Evolutionary conservation across 805 yeast genomes (phyloP).

Genomic region (Ogataea zsoltii): DNA sequence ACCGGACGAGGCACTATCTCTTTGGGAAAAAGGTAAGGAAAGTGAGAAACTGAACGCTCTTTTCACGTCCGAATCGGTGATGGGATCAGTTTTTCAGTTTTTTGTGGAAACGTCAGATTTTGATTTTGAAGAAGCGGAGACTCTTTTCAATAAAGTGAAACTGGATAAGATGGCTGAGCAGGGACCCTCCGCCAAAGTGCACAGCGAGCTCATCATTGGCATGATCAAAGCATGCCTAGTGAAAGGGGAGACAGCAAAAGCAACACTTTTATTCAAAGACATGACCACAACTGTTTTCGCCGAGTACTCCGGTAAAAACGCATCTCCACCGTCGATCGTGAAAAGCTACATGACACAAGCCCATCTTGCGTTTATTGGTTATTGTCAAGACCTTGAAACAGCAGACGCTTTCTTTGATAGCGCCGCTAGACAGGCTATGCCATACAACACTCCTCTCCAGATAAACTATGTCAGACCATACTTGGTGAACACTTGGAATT

Average conservation of each 20-base stretch:
- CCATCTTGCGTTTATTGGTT: slow-evolving; percentile 77
- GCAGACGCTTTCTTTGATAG: slow-evolving; percentile 75
- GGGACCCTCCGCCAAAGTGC: slow-evolving; percentile 17
- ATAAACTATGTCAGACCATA: slow-evolving; percentile 70
- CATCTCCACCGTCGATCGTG: slow-evolving; percentile 34
- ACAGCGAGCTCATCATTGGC: slow-evolving; percentile 58
- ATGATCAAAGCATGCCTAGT: slow-evolving; percentile 71
- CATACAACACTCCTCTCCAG: slow-evolving; percentile 69
- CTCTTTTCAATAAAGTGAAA: slow-evolving; percentile 46
- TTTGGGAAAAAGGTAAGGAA: slow-evolving; percentile 66
- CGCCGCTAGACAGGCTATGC: slow-evolving; percentile 65
- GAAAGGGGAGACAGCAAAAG: slow-evolving; percentile 62
- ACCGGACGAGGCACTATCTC: slow-evolving; percentile 58
- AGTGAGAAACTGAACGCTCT: slow-evolving; percentile 38
- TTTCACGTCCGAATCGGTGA: slow-evolving; percentile 62
- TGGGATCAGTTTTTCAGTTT: slow-evolving; percentile 69
- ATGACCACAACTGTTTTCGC: slow-evolving; percentile 51
- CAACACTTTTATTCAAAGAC: slow-evolving; percentile 60
- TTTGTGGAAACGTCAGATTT: slow-evolving; percentile 59
- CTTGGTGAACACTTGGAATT: slow-evolving; percentile 57
- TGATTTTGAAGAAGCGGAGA: slow-evolving; percentile 57
- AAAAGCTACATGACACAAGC: slow-evolving; percentile 63
- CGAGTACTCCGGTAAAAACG: slow-evolving; percentile 21
- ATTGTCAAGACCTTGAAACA: slow-evolving; percentile 66
- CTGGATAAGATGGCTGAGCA: slow-evolving; percentile 26